Evolutionary conservation across 2,329 filamentous ascomycete genomes (phyloP), one percentile per base, ranked within the genome.

Genomic region (Blastomyces emzantsi): DNA sequence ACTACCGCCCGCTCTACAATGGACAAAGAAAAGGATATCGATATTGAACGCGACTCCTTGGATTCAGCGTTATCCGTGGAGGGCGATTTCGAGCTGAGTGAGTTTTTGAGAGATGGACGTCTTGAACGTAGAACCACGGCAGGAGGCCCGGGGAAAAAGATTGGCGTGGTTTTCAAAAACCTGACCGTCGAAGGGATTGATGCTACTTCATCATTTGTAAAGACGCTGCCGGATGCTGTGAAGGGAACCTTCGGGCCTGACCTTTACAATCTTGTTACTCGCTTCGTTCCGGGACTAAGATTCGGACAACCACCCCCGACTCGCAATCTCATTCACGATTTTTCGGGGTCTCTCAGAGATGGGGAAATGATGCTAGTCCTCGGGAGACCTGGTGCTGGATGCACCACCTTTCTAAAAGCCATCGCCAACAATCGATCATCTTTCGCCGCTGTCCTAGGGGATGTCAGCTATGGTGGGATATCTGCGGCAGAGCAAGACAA

Each of bases 231-330:
- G 0, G 83, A 90, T 67, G 90, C 90, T 2, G 80, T 93, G 47
- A 66, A 91, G 4, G 89, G 89, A 28, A 92, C 89, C 0, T 93
- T 94, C 72, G 90, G 90, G 0, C 90, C 90, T 0, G 90, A 93
- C 73, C 77, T 93, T 1, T 93, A 90, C 73, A 82, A 79, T 28
- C 76, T 90, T 7, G 69, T 92, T 17, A 79, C 78, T 41, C 71
- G 77, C 7, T 85, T 83, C 63, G 70, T 85, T 30, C 84, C 84
- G 0, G 75, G 77, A 25, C 65, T 85, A 19, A 77, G 74, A 49
- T 74, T 83, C 57, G 77, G 79, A 7, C 78, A 78, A 57, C 76
- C 78, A 25, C 79, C 79, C 4, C 78, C 81, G 39, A 80, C 80
- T 19, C 77, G 83, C 45, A 79, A 80, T 36, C 72, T 90, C 28